Base-by-base conservation (phyloP, 2,329 filamentous ascomycete genomes). In the Aureobasidium sp. region DNA sequence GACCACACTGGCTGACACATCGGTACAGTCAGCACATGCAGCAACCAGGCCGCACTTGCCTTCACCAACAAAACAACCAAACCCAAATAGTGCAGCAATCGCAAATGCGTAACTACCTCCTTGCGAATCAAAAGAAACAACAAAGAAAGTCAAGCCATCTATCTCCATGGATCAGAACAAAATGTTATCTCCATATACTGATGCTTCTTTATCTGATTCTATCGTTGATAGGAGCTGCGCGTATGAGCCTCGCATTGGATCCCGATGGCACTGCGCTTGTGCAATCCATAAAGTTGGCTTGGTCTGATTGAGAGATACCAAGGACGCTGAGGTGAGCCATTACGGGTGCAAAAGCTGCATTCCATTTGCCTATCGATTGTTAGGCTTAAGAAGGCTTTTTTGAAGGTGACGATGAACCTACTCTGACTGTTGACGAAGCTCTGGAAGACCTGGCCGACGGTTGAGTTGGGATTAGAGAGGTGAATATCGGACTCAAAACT, bases 401-500 rank as follows among this genome's bases (percentile, higher is more conserved):
- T 9, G 11, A 12, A 12, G 9, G 11, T 6, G 15, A 8, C 6
- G 6, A 3, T 7, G 50, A 7, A 73, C 64, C 69, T 69, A 47
- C 68, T 69, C 47, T 70, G 67, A 49, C 70, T 70, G 22, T 67
- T 65, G 1, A 74, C 70, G 31, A 76, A 74, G 17, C 67, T 70
- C 62, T 67, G 66, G 63, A 75, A 73, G 62, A 70, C 68, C 50
- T 71, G 70, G 0, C 73, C 73, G 0, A 74, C 70, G 1, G 47
- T 49, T 1, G 62, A 56, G 33, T 68, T 66, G 11, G 60, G 49
- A 2, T 66, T 64, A 2, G 69, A 66, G 0, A 73, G 64, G 56
- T 70, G 70, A 29, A 66, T 62, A 56, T 73, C 72, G 9, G 65
- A 68, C 1, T 68, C 66, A 45, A 73, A 70, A 33, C 68, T 67